Evolutionary conservation across 805 yeast species (phyloP), one percentile per base, ranked within the genome.

Genomic region (Barnettozyma californica): DNA sequence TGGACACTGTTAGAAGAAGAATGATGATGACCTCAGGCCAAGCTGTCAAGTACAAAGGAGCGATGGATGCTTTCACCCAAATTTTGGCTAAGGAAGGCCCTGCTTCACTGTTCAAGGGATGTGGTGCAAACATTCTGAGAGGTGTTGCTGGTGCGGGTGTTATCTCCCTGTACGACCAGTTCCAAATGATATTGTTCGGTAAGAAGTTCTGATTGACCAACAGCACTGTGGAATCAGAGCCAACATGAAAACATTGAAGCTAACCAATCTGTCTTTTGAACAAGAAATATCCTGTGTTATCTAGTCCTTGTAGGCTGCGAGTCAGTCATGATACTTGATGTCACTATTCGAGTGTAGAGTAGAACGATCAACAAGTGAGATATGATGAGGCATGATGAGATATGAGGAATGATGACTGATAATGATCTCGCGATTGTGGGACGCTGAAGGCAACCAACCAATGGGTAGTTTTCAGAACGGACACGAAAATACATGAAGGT

Each of bases 121-220:
- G 96, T 77, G 96, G 92, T 85, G 97, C 97, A 75, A 90, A 90
- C 94, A 90, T 90, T 83, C 83, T 90, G 76, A 90, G 97, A 86
- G 97, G 97, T 88, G 96, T 90, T 71, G 97, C 97, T 76, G 96
- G 96, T 83, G 97, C 97, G 70, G 96, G 96, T 87, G 97, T 91
- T 68, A 88, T 90, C 75, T 90, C 97, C 80, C 69, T 91, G 82
- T 90, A 91, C 81, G 97, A 91, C 77, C 96, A 90, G 80, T 80
- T 90, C 74, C 97, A 90, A 80, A 75, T 90, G 77, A 83, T 90
- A 82, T 53, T 91, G 66, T 89, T 90, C 76, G 97, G 97, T 76
- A 89, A 90, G 87, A 88, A 89, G 78, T 90, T 88, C 83, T 38
- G 27, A 20, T 35, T 35, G 38, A 11, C 9, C 16, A 9, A 29